Base-by-base conservation (phyloP, 2,329 filamentous ascomycete genomes). In the Dryadomyces sulphureus region DNA sequence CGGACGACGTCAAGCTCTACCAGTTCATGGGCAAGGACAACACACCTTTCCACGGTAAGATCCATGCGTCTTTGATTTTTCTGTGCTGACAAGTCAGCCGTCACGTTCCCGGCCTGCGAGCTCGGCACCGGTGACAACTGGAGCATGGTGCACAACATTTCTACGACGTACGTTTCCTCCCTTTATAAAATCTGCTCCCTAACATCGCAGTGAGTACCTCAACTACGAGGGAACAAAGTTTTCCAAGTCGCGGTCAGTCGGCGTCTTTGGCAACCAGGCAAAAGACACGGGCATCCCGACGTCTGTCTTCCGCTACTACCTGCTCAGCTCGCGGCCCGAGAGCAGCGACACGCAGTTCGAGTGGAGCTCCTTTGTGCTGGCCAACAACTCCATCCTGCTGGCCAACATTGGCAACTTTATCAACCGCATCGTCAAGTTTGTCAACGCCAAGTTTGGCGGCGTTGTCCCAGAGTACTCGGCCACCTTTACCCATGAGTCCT, bases 1-100 rank as follows among this genome's bases (percentile, higher is more conserved):
- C 93, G 0, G 81, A 94, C 39, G 73, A 94, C 30, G 88, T 95
- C 41, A 76, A 82, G 58, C 75, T 95, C 12, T 94, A 92, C 63
- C 89, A 95, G 66, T 93, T 95, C 70, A 85, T 94, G 77, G 89
- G 89, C 65, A 95, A 94, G 62, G 84, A 90, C 62, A 89, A 90
- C 54, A 84, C 69, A 17, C 65, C 65, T 49, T 92, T 90, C 70
- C 88, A 94, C 66, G 84, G 50, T 52, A 45, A 14, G 50, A 12
- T 7, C 27, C 7, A 4, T 32, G n/a, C 17, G 20, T 7, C 14
- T 17, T 25, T 5, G n/a, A 25, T 11, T 14, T 17, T 5, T 21
- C 16, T 25, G 7, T n/a, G 19, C 5, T 42, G n/a, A 34, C 40
- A 21, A 19, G 27, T 1, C 24, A 52, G 52, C 83, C 39, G 84